Base-by-base conservation (phyloP, 371 early-diverging fungal genomes). In the Batrachochytrium dendrobatidis region DNA sequence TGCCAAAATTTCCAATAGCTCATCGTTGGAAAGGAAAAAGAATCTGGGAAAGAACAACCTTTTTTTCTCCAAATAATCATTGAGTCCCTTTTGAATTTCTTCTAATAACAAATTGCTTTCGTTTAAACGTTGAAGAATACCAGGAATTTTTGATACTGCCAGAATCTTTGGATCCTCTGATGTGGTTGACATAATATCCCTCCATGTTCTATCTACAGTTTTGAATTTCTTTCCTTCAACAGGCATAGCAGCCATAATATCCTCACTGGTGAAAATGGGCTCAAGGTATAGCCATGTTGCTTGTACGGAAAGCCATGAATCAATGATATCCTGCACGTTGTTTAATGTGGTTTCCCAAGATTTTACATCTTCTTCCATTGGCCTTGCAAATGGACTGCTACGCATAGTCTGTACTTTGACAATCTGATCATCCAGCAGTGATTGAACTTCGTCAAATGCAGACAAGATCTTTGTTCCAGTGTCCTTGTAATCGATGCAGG, bases 351-450 rank as follows among this genome's bases (percentile, higher is more conserved):
- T 61, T 53, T 75, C 76, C 77, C 76, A 78, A 1, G 32, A 55
- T 39, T 65, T 62, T 17, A 77, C 68, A 29, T 80, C 80, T 45
- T 68, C 71, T 53, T 75, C 78, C 33, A 78, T 71, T 4, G 78
- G 74, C 61, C 78, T 78, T 17, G 73, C 70, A 59, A 78, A 80
- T 20, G 80, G 80, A 1, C 72, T 72, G 17, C 76, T 74, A 17
- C 76, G 59, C 80, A 80, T 80, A 0, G 80, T 76, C 57, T 76
- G 76, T 4, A 77, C 77, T 63, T 80, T 80, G 34, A 80, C 80
- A 45, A 78, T 80, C 63, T 80, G 80, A 57, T 80, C 80, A 56
- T 80, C 80, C 24, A 80, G 65, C 20, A 80, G 57, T 3, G 76
- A 71, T 53, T 80, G 80, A 4, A 78, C 67, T 44, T 75, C 75